Base-by-base conservation (phyloP, 2,329 filamentous ascomycete genomes). In the Colletotrichum musicola region DNA sequence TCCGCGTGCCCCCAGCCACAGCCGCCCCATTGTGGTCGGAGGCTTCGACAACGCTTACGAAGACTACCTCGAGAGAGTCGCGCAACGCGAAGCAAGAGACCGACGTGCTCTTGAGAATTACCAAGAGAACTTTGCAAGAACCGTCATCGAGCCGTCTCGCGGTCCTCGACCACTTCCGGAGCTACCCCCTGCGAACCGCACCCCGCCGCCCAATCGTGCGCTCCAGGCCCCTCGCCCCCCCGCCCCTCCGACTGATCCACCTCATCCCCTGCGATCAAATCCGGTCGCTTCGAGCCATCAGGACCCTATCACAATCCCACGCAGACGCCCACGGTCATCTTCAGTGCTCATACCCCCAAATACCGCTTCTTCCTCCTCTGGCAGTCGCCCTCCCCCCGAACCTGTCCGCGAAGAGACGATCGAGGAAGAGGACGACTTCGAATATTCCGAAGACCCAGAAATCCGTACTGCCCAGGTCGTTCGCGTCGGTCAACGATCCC, bases 1-100 rank as follows among this genome's bases (percentile, higher is more conserved):
- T 30, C 64, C 58, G 25, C 57, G 40, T 40, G 46, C 51, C 25
- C 35, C 57, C 20, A 60, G 55, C 18, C 47, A 44, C 51, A 47
- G 66, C 57, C 69, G 67, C 42, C 69, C 69, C 22, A 44, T 68
- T 10, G 42, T 69, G 30, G 62, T 71, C 27, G 69, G 69, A 51
- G 69, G 57, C 25, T 71, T 54, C 62, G 69, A 70, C 42, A 69
- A 70, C 49, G 58, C 62, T 14, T 58, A 65, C 50, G 22, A 69
- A 14, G 66, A 69, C 4, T 44, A 69, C 22, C 56, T 51, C 13
- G 55, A 69, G 44, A 50, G 66, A 69, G 30, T 65, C 38, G 56
- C 57, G 42, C 62, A 62, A 27, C 66, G 62, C n/a, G 51, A 69
- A 51, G 44, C 18, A 27, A 38, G 30, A n/a, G 62, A 66, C 25